Percentiles rank a stretch among this genome's conserved stretches.
phyloP scores from a whole-genome alignment of 176 grass and related monocot species.

The Leersia perrieri region DNA sequence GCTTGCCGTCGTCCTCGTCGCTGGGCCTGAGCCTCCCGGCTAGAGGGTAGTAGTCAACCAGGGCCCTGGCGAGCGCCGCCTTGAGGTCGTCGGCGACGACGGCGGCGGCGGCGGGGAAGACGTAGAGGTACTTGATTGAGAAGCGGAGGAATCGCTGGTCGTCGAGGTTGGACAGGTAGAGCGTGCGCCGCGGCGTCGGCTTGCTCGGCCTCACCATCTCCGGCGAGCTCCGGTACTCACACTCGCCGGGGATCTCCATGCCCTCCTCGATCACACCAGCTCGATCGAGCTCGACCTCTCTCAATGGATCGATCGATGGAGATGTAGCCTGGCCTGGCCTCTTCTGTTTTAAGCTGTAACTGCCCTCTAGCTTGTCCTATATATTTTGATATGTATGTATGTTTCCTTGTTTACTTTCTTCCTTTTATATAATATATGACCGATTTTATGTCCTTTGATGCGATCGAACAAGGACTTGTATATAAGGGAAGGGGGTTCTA shows the following conservation, averaged over 20 bases:
- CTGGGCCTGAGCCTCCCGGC: conserved; percentile 55
- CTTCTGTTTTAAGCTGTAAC: too few species aligned
- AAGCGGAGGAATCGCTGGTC: conserved; percentile 93
- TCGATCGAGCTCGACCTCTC: too few species aligned
- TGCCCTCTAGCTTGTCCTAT: too few species aligned
- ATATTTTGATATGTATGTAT: too few species aligned
- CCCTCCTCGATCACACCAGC: too few species aligned
- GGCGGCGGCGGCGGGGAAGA: conserved; percentile 33
- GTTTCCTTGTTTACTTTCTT: too few species aligned
- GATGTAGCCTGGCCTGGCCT: too few species aligned
- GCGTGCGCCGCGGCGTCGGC: conserved; percentile 44
- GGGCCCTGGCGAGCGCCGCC: conserved; percentile 43
- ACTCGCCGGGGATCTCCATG: conserved; percentile 54
- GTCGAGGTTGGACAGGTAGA: conserved; percentile 93
- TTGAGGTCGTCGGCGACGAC: conserved; percentile 39
- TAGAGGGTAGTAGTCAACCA: conserved; percentile 87
- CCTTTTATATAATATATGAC: too few species aligned
- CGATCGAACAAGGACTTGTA: too few species aligned
- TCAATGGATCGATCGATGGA: too few species aligned
- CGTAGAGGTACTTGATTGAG: conserved; percentile 97
- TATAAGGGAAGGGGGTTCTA: too few species aligned
- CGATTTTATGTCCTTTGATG: too few species aligned
- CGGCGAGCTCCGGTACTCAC: conserved; percentile 43
- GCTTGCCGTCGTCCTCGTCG: conserved; percentile 44
- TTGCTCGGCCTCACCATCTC: conserved; percentile 46